Conservation (phyloP, 164 flowering plant genomes). For the Piper longum region DNA sequence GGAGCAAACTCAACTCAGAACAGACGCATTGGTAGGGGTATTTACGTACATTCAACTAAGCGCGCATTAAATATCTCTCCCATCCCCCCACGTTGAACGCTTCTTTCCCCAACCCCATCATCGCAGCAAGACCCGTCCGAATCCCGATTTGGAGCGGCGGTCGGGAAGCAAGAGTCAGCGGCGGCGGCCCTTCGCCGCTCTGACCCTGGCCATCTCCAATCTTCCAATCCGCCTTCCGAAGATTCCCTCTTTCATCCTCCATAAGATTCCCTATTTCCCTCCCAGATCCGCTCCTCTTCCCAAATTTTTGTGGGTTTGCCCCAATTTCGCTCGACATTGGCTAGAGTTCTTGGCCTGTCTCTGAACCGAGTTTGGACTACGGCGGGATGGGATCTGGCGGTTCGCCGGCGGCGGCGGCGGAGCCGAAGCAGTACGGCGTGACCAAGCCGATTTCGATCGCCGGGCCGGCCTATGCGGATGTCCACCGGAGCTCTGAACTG, state of each 20-base stretch:
- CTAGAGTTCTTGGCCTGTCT: slow-evolving; percentile 13
- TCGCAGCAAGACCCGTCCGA: neutral
- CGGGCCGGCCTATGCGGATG: slow-evolving; percentile 54
- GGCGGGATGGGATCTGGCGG: slow-evolving; percentile 5
- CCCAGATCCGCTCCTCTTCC: neutral
- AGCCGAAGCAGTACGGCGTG: slow-evolving; percentile 41
- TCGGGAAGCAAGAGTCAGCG: neutral
- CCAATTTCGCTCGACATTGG: neutral
- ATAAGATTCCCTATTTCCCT: neutral
- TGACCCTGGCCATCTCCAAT: too few relatives aligned
- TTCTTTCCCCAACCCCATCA: neutral
- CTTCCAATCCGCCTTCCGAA: neutral
- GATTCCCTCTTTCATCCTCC: neutral
- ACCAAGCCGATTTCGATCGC: slow-evolving; percentile 62
- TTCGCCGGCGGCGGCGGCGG: slow-evolving; percentile 16
- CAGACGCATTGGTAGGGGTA: too few relatives aligned
- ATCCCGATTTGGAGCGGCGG: neutral
- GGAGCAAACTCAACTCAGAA: too few relatives aligned
- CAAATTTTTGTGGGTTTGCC: neutral
- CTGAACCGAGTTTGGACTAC: too few relatives aligned
- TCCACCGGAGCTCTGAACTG: slow-evolving; percentile 44
- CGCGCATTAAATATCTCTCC: too few relatives aligned
- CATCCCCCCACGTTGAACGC: neutral
- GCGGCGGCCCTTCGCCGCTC: too few relatives aligned
- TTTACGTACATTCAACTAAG: too few relatives aligned